phyloP scores from a whole-genome alignment of 164 flowering plant genomes.

The Piper longum region DNA sequence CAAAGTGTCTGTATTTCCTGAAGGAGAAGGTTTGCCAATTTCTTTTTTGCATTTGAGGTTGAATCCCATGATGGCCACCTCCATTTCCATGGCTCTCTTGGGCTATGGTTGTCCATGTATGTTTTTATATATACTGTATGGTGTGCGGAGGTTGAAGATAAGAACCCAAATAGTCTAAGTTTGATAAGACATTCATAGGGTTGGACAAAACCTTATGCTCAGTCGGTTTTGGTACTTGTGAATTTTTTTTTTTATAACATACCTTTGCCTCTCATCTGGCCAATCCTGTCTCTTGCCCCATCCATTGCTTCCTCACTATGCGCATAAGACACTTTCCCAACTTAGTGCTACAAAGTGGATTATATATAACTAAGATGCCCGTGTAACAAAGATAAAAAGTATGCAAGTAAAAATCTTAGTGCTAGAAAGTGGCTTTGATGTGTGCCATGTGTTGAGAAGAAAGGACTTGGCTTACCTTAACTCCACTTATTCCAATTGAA shows the following conservation, averaged over 20 bases:
- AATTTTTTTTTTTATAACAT: neutral
- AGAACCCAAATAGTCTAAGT: slow-evolving; percentile 7
- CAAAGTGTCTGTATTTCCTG: slow-evolving; percentile 6
- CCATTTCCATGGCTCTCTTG: neutral
- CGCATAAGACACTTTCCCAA: too few relatives aligned
- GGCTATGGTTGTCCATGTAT: neutral
- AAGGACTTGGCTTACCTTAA: slow-evolving; percentile 3
- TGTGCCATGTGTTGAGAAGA: slow-evolving; percentile 7
- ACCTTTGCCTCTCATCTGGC: neutral
- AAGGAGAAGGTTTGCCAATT: neutral
- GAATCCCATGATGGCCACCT: neutral
- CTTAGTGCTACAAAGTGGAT: neutral
- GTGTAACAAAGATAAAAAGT: too few relatives aligned
- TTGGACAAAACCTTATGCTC: neutral
- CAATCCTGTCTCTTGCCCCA: slow-evolving; percentile 1
- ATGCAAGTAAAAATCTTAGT: neutral
- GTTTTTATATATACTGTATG: too few relatives aligned
- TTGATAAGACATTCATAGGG: slow-evolving; percentile 6
- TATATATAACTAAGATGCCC: too few relatives aligned
- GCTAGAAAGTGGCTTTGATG: slow-evolving; percentile 6
- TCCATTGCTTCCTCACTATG: neutral
- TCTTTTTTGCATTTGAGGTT: slow-evolving; percentile 3
- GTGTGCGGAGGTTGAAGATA: slow-evolving; percentile 2
- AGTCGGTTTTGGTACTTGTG: slow-evolving; percentile 2
- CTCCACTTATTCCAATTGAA: slow-evolving; percentile 4